Evolutionary conservation across 805 yeast genomes (phyloP).

Genomic region (Blastobotrys attinorum): DNA sequence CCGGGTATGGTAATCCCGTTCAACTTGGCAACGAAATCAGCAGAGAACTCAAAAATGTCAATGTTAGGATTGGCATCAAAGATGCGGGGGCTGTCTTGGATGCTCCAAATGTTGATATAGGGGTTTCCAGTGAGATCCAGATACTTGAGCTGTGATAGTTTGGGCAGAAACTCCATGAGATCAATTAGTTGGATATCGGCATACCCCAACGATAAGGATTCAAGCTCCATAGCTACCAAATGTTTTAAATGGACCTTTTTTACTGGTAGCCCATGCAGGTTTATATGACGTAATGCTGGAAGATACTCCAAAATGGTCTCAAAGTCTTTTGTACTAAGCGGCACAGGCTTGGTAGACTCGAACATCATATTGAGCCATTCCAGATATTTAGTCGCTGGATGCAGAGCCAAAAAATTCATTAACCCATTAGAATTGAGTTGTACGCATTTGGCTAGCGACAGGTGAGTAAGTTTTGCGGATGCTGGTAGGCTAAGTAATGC

Average conservation of each 20-base stretch:
- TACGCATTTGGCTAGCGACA: slow-evolving; percentile 59
- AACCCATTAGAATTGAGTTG: slow-evolving; percentile 66
- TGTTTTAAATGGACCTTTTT: slow-evolving; percentile 29
- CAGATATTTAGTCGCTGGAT: slow-evolving; percentile 54
- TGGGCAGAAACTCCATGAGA: slow-evolving; percentile 20
- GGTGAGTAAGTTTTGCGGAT: slow-evolving; percentile 58
- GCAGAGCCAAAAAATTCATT: slow-evolving; percentile 59
- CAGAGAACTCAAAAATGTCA: slow-evolving; percentile 52
- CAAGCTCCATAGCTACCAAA: slow-evolving; percentile 22
- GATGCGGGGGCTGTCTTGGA: slow-evolving; percentile 40
- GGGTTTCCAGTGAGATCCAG: slow-evolving; percentile 63
- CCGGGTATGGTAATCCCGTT: slow-evolving; percentile 27
- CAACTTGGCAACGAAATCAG: slow-evolving; percentile 21
- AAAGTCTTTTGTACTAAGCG: slow-evolving; percentile 43
- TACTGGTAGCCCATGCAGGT: slow-evolving; percentile 60
- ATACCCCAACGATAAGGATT: slow-evolving; percentile 27
- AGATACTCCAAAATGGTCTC: slow-evolving; percentile 38
- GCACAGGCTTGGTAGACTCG: slow-evolving; percentile 54
- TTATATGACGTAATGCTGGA: slow-evolving; percentile 40
- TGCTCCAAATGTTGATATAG: slow-evolving; percentile 50
- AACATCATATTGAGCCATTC: slow-evolving; percentile 62
- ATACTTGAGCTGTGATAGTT: slow-evolving; percentile 36
- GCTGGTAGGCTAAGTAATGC: slow-evolving; percentile 49
- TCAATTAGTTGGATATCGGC: slow-evolving; percentile 22
- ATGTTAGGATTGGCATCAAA: slow-evolving; percentile 42